Evolutionary conservation across 257 asterid genomes (phyloP), one percentile per base, ranked within the genome.

Genomic region (Primulina eburnea): DNA sequence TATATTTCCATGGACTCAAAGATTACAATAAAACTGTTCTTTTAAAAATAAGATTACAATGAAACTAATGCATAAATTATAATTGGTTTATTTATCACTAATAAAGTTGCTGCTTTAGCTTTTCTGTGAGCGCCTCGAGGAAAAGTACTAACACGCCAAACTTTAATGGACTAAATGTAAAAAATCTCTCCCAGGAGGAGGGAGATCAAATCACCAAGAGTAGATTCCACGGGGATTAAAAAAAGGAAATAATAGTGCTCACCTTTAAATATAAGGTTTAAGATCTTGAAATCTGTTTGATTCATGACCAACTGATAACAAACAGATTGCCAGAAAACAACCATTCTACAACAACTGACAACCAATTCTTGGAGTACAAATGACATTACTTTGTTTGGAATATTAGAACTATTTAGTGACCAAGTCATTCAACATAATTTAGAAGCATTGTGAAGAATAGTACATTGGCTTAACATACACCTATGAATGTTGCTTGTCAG

Each of bases 201-300:
- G 56, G 26, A 66, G 62, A 14, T 21, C 14, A 33, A 66, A 59
- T 60, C 17, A 50, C 60, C 62, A 55, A 40, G 21, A 62, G 2
- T 60, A 18, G 34, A 64, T 26, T 53, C 28, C 8, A 30, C 24
- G 6, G 63, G 53, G 32, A 28, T 32, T 62, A 30, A 43, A 59
- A 21, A 17, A 69, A 17, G 34, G 59, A 64, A 24, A 26, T 16
- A n/a, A 18, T 11, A 34, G 30, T 62, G 73, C 74, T 53, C 72
- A 24, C 30, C 61, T 37, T 17, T 34, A 52, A 66, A 60, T 71
- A 14, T 43, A 18, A 33, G 76, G 57, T 12, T 64, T 62, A 26
- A 50, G 66, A 70, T 73, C 70, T 60, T 37, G 47, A 65, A 10
- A 63, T 47, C 34, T 59, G 35, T 33, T 68, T 69, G 40, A 52